phyloP scores from a whole-genome alignment of 129 eudicot genomes.

The Glebionis coronaria region DNA sequence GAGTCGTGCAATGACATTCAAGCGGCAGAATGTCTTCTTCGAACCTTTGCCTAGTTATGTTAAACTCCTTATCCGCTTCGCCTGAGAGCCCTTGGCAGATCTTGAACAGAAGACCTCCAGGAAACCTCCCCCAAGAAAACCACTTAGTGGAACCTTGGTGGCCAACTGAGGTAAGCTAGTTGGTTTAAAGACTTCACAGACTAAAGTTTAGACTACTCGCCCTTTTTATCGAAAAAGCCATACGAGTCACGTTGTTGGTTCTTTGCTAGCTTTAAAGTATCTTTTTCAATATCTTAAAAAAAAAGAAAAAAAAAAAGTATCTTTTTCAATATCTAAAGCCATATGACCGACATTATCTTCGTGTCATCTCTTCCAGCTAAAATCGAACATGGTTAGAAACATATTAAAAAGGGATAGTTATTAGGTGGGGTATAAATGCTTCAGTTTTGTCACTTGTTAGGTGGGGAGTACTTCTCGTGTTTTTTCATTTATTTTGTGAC shows the following conservation, averaged over 20 bases:
- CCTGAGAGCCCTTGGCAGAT: too few relatives aligned
- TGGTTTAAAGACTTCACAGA: too few relatives aligned
- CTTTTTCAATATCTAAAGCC: too few relatives aligned
- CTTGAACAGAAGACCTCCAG: too few relatives aligned
- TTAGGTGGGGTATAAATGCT: slow-evolving; percentile 5
- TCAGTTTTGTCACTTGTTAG: background rate
- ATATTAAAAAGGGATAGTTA: background rate
- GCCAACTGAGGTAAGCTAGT: too few relatives aligned
- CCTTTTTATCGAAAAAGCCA: background rate
- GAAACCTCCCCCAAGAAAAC: too few relatives aligned
- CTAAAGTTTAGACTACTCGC: background rate
- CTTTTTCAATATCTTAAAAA: background rate
- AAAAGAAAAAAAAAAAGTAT: too few relatives aligned
- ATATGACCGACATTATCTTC: background rate
- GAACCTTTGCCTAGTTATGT: too few relatives aligned
- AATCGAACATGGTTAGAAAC: slow-evolving; percentile 2
- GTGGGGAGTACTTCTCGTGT: background rate
- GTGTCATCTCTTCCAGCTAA: background rate
- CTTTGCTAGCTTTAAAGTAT: background rate
- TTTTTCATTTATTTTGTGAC: background rate
- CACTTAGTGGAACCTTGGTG: too few relatives aligned
- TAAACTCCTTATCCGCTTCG: too few relatives aligned
- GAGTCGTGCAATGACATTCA: too few relatives aligned
- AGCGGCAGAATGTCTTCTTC: too few relatives aligned
- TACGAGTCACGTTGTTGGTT: background rate